Percentiles rank a stretch among this genome's conserved stretches.
Conservation (phyloP, 129 eudicot species). For the Lonicera japonica region DNA sequence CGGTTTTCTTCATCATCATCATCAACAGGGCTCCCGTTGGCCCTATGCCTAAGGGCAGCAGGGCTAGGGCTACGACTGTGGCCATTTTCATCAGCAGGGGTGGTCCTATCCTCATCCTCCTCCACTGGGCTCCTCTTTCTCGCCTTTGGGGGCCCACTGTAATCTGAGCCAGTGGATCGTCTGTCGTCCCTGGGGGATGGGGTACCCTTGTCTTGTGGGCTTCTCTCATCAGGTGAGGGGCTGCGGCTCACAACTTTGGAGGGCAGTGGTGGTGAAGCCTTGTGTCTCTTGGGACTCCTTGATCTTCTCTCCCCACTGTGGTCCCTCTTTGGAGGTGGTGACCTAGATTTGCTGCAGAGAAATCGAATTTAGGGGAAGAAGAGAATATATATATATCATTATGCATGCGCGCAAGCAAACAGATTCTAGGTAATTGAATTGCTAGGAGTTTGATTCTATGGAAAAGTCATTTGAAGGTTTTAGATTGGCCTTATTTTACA, state of each 20-base stretch:
- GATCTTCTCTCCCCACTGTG: slow-evolving; percentile 50
- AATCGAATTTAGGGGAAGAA: not conserved
- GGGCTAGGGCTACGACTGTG: slow-evolving; percentile 38
- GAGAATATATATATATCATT: not conserved
- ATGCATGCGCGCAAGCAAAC: not conserved
- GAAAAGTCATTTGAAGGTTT: too few species aligned
- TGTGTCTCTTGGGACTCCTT: slow-evolving; percentile 58
- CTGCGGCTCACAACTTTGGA: slow-evolving; percentile 55
- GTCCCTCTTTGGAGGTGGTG: slow-evolving; percentile 60
- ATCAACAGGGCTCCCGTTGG: slow-evolving; percentile 34
- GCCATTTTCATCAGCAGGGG: slow-evolving; percentile 47
- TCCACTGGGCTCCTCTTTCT: slow-evolving; percentile 27
- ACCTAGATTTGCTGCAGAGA: slow-evolving; percentile 58
- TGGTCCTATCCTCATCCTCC: slow-evolving; percentile 27
- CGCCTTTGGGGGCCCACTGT: slow-evolving; percentile 26
- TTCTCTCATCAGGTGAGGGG: slow-evolving; percentile 47
- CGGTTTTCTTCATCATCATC: slow-evolving; percentile 34
- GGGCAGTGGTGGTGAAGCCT: slow-evolving; percentile 45
- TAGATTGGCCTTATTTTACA: too few species aligned
- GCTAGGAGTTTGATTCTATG: too few species aligned
- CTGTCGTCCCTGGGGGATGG: slow-evolving; percentile 40
- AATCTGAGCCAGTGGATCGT: slow-evolving; percentile 31
- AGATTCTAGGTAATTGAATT: too few species aligned
- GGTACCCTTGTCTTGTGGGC: slow-evolving; percentile 40
- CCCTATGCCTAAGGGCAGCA: slow-evolving; percentile 15